Evolutionary conservation across 306 rosid genomes (phyloP).

Genomic region (Oemleria cerasiformis): DNA sequence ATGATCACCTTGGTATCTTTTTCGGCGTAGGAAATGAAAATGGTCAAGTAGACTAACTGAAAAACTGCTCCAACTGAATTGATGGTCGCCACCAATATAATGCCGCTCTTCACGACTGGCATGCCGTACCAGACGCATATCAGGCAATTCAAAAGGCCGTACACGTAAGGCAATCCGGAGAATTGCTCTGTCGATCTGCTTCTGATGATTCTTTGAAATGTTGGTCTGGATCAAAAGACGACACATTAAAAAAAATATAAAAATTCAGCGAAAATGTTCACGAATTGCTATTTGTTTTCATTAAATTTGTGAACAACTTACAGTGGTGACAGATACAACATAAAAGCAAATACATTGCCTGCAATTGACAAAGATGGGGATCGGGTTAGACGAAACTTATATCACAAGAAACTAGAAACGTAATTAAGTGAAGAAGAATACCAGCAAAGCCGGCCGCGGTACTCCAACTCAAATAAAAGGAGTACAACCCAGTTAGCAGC

Average conservation of each 20-base stretch:
- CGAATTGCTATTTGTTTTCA: too few species aligned
- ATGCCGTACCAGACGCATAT: constrained; percentile 39
- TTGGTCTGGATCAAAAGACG: constrained; percentile 29
- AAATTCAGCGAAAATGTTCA: neutral
- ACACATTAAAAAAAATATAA: neutral
- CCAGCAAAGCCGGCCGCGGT: too few species aligned
- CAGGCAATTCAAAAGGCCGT: constrained; percentile 36
- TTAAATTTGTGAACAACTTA: constrained; percentile 20
- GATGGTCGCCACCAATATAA: constrained; percentile 36
- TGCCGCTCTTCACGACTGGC: constrained; percentile 24
- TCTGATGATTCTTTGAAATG: constrained; percentile 39
- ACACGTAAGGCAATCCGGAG: constrained; percentile 42
- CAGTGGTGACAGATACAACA: constrained; percentile 37
- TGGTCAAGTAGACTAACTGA: constrained; percentile 30
- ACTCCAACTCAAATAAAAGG: too few species aligned
- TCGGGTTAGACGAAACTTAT: too few species aligned
- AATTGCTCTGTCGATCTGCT: constrained; percentile 43
- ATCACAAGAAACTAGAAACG: too few species aligned
- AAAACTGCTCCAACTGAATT: constrained; percentile 41
- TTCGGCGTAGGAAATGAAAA: constrained; percentile 25
- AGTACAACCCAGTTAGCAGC: too few species aligned
- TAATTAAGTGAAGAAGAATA: too few species aligned
- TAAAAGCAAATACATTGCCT: constrained; percentile 41
- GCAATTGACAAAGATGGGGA: constrained; percentile 12
- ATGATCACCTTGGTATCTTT: constrained; percentile 22